phyloP scores from a whole-genome alignment of 2,329 filamentous ascomycete species.

The Helicocarpus griseus region DNA sequence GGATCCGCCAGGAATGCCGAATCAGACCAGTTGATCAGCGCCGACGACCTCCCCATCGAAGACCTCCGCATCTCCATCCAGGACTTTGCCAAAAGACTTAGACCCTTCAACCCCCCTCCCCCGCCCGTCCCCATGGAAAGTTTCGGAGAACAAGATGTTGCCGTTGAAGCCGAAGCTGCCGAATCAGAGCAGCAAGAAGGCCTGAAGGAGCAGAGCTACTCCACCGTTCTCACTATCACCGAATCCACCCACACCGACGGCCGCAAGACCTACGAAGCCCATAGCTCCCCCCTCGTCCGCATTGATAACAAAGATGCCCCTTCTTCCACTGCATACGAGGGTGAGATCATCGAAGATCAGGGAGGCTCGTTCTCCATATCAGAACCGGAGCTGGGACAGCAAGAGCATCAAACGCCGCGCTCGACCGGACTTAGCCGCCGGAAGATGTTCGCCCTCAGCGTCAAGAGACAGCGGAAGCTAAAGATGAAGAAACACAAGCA shows the following conservation, averaged over 20 bases:
- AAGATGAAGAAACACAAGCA: constrained; percentile 99
- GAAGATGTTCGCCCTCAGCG: constrained; percentile 68
- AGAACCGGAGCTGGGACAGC: constrained; percentile 41
- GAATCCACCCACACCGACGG: constrained; percentile 43
- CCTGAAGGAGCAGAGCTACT: constrained; percentile 34
- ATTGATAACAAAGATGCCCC: constrained; percentile 30
- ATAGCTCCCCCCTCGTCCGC: constrained; percentile 41
- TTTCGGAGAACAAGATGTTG: constrained; percentile 21
- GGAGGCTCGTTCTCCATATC: constrained; percentile 4
- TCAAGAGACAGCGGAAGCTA: constrained; percentile 82
- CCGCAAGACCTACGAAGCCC: constrained; percentile 42
- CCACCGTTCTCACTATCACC: constrained; percentile 43
- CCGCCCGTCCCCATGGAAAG: constrained; percentile 54
- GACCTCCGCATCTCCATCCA: constrained; percentile 58
- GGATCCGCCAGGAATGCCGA: constrained; percentile 16
- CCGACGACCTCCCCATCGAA: constrained; percentile 42
- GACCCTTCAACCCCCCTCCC: constrained; percentile 79
- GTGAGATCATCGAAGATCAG: constrained; percentile 10
- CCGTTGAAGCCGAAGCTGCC: constrained; percentile 18
- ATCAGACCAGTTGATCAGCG: constrained; percentile 25
- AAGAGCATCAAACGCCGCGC: constrained; percentile 53
- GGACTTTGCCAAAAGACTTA: constrained; percentile 58
- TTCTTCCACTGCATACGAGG: constrained; percentile 17
- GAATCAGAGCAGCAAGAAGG: constrained; percentile 18
- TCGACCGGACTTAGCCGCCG: constrained; percentile 51